These are phyloP conservation scores for Coniella vitis DNA, from an alignment of 2,329 filamentous ascomycete genomes.

Conservation along the genomic window DNA sequence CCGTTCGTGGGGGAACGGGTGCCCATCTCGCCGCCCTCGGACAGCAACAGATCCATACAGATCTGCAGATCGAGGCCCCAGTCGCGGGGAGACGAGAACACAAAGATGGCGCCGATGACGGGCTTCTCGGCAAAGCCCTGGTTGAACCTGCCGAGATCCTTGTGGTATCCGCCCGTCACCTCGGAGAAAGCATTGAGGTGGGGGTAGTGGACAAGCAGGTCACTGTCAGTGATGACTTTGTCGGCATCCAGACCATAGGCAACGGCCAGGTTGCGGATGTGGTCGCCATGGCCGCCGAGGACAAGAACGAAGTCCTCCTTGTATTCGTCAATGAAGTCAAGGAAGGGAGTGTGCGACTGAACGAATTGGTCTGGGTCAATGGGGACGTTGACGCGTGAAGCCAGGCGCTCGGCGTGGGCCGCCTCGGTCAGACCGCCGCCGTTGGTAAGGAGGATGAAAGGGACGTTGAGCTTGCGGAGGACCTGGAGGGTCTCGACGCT, in stretches of 20 bases:
- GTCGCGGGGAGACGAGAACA: slow-evolving; percentile 29
- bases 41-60: slow-evolving; percentile 25
- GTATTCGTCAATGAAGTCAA: slow-evolving; percentile 42
- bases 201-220: slow-evolving; percentile 21
- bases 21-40: slow-evolving; percentile 50
- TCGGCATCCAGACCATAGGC: slow-evolving; percentile 28
- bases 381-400: slow-evolving; percentile 42
- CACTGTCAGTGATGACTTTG: slow-evolving; percentile 30
- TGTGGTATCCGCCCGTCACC: slow-evolving; percentile 27
- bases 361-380: slow-evolving; percentile 45
- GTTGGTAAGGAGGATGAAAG: slow-evolving; percentile 70
- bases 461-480: slow-evolving; percentile 55
- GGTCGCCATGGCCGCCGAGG: slow-evolving; percentile 39
- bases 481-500: slow-evolving; percentile 52
- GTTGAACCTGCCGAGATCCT: slow-evolving; percentile 30
- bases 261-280: slow-evolving; percentile 24
- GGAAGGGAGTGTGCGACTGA: slow-evolving; percentile 70
- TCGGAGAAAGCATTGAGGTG: slow-evolving; percentile 29
- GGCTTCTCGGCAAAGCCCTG: slow-evolving; percentile 34
- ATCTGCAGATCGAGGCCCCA: slow-evolving; percentile 30
- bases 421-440: slow-evolving; percentile 63
- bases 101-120: slow-evolving; percentile 30
- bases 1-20: slow-evolving; percentile 57
- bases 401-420: slow-evolving; percentile 54
- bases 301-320: slow-evolving; percentile 46